Percentiles rank a stretch among this genome's conserved stretches.
Conservation (phyloP, 441 rosid genomes). For the Populus tomentosa region DNA sequence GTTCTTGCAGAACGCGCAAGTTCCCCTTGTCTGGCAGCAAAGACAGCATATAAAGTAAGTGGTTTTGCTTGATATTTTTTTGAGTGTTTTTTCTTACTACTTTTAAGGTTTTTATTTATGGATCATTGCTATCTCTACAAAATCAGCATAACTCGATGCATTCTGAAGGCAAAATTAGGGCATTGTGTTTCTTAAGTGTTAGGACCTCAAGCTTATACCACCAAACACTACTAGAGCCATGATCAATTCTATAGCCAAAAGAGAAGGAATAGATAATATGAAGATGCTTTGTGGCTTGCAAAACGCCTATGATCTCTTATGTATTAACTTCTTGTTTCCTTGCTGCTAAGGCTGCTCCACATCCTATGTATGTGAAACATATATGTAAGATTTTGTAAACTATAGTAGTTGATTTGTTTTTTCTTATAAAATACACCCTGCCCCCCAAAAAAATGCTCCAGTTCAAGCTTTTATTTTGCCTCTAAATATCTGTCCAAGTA, state of each 20-base stretch:
- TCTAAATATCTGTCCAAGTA: background rate
- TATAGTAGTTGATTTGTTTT: background rate
- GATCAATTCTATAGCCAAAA: background rate
- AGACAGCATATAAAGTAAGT: constrained; percentile 70
- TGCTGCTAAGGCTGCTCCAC: background rate
- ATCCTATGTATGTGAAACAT: background rate
- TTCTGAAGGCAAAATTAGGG: background rate
- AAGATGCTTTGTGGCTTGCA: background rate
- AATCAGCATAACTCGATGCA: background rate
- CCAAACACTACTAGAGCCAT: background rate
- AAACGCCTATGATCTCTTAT: background rate
- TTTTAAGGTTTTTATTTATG: background rate
- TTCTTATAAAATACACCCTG: background rate
- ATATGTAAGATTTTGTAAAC: background rate
- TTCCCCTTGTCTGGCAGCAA: constrained; percentile 83
- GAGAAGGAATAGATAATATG: background rate
- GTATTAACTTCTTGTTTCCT: background rate
- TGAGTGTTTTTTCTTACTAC: background rate
- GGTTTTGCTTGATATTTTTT: constrained; percentile 4
- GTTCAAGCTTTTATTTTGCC: background rate
- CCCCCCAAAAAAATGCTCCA: background rate
- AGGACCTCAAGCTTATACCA: background rate
- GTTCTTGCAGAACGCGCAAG: constrained; percentile 79
- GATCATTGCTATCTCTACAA: background rate
- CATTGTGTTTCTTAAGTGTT: background rate